Base-by-base conservation (phyloP, 345 rosid species). In the Bretschneidera sinensis region DNA sequence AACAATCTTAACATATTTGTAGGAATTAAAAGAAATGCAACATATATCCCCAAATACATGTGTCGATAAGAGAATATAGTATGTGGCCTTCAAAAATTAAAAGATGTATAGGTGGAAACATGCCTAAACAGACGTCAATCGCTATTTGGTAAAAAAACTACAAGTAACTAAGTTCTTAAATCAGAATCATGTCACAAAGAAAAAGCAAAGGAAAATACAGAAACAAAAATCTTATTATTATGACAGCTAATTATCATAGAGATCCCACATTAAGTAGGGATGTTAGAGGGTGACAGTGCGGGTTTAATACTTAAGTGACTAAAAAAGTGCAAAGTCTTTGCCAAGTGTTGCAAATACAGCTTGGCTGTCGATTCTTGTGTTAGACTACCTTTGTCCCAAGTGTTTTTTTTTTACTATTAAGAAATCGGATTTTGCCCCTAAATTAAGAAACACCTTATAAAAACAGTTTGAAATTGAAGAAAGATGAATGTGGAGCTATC, bases 301-400 rank as follows among this genome's bases (percentile, higher is more conserved):
- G n/a, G n/a, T n/a, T n/a, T n/a, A n/a, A n/a, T n/a, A n/a, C n/a
- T n/a, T n/a, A n/a, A n/a, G n/a, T n/a, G n/a, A n/a, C n/a, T n/a
- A n/a, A n/a, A n/a, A n/a, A 48, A 10, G 8, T 9, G 25, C 35
- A 59, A 57, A 70, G 61, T 24, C 28, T 60, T 60, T 24, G 59
- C 67, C 72, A 70, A 54, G 54, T 65, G 76, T 33, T 21, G 18
- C n/a, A 17, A 39, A 48, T 72, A 65, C 69, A 57, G 92, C 58
- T 87, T 64, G 79, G 69, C 64, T 73, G 90, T 87, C 92, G 58
- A 74, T 82, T 82, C 72, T 76, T 68, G 82, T 67, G 89, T 76
- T 84, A 57, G 71, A 69, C 67, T 72, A 79, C 59, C 82, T 66
- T 75, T 65, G 64, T 79, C 82, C 58, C 63, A 14, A 18, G 53